These are phyloP conservation scores for Nymphaea thermarum DNA, from an alignment of 164 flowering plant species.

Conservation along the genomic window DNA sequence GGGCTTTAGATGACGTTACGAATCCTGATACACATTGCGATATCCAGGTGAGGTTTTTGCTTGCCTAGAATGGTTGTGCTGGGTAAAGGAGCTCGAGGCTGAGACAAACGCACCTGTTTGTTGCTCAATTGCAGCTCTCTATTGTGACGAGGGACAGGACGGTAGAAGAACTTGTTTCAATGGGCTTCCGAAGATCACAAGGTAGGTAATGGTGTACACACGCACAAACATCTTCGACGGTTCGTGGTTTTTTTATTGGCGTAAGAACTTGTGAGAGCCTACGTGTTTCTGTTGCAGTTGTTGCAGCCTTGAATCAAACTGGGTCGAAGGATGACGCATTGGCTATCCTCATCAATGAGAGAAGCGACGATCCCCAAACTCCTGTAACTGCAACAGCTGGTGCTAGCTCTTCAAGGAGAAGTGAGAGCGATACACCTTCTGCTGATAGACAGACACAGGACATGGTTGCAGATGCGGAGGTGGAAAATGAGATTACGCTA, in stretches of 20 bases:
- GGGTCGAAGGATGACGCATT: not conserved
- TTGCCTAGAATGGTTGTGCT: not conserved
- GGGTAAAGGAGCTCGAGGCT: not conserved
- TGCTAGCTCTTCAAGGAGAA: not conserved
- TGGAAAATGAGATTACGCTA: constrained; percentile 58
- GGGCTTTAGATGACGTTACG: constrained; percentile 82
- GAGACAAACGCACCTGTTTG: not conserved
- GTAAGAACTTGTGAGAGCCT: not conserved
- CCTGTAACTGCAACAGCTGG: not conserved
- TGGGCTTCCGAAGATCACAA: constrained; percentile 75
- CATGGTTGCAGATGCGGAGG: constrained; percentile 43
- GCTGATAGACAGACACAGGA: not conserved
- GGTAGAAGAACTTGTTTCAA: constrained; percentile 45
- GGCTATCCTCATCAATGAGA: not conserved
- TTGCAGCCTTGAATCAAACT: not conserved
- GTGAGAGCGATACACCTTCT: not conserved
- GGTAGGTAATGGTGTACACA: constrained; percentile 21
- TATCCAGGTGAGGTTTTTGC: constrained; percentile 37
- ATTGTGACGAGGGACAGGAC: constrained; percentile 46
- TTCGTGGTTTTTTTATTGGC: not conserved
- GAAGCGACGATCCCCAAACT: not conserved
- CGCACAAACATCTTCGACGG: not conserved
- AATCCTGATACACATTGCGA: constrained; percentile 54
- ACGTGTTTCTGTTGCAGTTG: not conserved
- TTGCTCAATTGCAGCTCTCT: constrained; percentile 28